These are phyloP conservation scores for Begonia masoniana DNA, from an alignment of 306 rosid species.

Conservation along the genomic window DNA sequence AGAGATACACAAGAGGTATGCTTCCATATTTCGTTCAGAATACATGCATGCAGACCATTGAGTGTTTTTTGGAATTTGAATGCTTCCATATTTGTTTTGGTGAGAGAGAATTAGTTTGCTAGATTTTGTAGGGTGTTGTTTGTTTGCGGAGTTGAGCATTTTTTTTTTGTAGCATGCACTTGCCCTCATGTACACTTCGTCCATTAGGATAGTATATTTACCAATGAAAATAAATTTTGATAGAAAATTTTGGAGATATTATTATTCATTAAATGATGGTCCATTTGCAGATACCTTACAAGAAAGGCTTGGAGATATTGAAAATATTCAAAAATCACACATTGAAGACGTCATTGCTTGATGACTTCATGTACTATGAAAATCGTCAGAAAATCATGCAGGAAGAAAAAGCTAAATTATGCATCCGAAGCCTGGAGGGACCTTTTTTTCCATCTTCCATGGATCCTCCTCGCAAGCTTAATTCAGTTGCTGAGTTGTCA, in stretches of 20 bases:
- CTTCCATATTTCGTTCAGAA: not conserved
- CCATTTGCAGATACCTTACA: constrained; percentile 47
- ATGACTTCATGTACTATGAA: constrained; percentile 81
- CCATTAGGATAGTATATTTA: too few species aligned
- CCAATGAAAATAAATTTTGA: too few species aligned
- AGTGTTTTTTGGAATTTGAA: too few species aligned
- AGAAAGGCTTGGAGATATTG: constrained; percentile 76
- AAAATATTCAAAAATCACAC: constrained; percentile 59
- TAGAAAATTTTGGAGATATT: too few species aligned
- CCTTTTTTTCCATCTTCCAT: constrained; percentile 31
- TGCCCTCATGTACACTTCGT: too few species aligned
- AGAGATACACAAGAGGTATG: constrained; percentile 92
- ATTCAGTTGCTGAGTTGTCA: constrained; percentile 29
- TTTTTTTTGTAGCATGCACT: too few species aligned
- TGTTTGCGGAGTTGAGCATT: too few species aligned
- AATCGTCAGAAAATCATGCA: constrained; percentile 81
- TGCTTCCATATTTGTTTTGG: too few species aligned
- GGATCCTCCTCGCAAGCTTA: constrained; percentile 43
- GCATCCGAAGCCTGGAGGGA: constrained; percentile 29
- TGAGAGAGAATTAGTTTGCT: too few species aligned
- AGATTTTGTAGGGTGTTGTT: too few species aligned
- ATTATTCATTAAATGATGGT: constrained; percentile 7
- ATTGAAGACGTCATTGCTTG: constrained; percentile 79
- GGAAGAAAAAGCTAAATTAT: constrained; percentile 70
- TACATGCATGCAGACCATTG: too few species aligned